phyloP scores from a whole-genome alignment of 768 basidiomycete species.

The Tephrocybe sp. region DNA sequence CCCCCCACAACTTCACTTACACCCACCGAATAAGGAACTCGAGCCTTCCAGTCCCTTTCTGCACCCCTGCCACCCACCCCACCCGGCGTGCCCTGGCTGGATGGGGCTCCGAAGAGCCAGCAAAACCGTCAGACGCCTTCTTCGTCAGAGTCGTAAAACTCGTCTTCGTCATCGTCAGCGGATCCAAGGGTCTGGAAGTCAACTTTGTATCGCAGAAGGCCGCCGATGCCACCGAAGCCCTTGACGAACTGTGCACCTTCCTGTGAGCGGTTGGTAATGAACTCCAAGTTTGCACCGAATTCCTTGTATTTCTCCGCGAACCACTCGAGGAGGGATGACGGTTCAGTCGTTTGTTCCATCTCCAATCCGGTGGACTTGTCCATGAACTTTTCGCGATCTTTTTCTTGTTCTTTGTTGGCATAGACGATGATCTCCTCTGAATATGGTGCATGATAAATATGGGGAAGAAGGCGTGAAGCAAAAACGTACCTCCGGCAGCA shows the following conservation, averaged over 20 bases:
- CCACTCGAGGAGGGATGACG: conserved; percentile 93
- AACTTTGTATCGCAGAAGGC: conserved; percentile 94
- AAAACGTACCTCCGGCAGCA: conserved; percentile 74
- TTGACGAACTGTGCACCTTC: conserved; percentile 98
- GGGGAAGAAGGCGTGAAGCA: neutral
- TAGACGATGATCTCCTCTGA: conserved; percentile 84
- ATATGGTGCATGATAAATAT: conserved; percentile 1
- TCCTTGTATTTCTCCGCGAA: conserved; percentile 98
- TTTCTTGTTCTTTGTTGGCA: conserved; percentile 78
- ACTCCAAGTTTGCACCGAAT: conserved; percentile 94
- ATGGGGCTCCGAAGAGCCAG: conserved; percentile 83
- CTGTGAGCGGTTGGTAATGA: conserved; percentile 94
- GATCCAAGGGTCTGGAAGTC: conserved; percentile 82
- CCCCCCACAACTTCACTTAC: neutral
- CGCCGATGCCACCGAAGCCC: conserved; percentile 98
- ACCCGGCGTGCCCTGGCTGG: conserved; percentile 62
- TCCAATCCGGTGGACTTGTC: conserved; percentile 94
- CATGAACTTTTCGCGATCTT: conserved; percentile 90
- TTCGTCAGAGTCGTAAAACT: conserved; percentile 78
- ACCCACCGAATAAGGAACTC: neutral
- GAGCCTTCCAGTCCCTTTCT: conserved; percentile 6
- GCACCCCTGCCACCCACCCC: conserved; percentile 48
- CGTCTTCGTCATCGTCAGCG: conserved; percentile 82
- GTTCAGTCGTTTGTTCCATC: conserved; percentile 88
- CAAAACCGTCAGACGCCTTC: conserved; percentile 81